A percentile compares a stretch with the other conserved stretches of the same genome.
Evolutionary conservation across 2,329 filamentous ascomycete genomes (phyloP).

Genomic region (Trichocomaceae sp.): DNA sequence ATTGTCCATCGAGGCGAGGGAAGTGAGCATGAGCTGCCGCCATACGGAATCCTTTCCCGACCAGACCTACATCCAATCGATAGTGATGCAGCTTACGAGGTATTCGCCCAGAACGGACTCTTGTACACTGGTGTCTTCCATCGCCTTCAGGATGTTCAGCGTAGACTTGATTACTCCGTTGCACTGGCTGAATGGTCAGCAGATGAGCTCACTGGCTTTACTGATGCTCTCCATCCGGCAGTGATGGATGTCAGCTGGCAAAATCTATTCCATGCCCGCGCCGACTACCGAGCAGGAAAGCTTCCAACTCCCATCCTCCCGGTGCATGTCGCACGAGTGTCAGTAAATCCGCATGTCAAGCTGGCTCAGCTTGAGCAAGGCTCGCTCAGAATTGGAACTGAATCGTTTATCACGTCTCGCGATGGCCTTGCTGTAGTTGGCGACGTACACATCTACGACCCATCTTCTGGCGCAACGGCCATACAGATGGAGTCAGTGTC

Average conservation of each 20-base stretch:
- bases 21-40: background rate
- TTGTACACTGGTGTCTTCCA: slow-evolving; percentile 23
- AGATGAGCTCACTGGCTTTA: slow-evolving; percentile 14
- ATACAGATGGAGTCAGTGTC: too few species aligned
- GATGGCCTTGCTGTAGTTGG: too few species aligned
- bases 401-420: too few species aligned
- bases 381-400: too few species aligned
- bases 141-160: slow-evolving; percentile 12
- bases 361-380: too few species aligned
- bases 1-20: background rate
- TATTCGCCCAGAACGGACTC: slow-evolving; percentile 21
- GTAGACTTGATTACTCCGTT: slow-evolving; percentile 16
- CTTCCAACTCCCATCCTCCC: slow-evolving; percentile 15
- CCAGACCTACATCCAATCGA: slow-evolving; percentile 15
- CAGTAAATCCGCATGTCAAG: too few species aligned
- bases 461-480: too few species aligned
- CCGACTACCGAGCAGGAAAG: background rate
- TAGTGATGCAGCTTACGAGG: slow-evolving; percentile 21
- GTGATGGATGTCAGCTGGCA: slow-evolving; percentile 8
- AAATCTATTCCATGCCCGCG: slow-evolving; percentile 5
- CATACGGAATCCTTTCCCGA: background rate
- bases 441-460: too few species aligned
- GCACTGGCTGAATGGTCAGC: slow-evolving; percentile 14
- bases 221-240: slow-evolving; percentile 12
- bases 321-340: slow-evolving; percentile 14